These are phyloP conservation scores for Huntiella decipiens DNA, from an alignment of 2,329 filamentous ascomycete species.

Conservation along the genomic window DNA sequence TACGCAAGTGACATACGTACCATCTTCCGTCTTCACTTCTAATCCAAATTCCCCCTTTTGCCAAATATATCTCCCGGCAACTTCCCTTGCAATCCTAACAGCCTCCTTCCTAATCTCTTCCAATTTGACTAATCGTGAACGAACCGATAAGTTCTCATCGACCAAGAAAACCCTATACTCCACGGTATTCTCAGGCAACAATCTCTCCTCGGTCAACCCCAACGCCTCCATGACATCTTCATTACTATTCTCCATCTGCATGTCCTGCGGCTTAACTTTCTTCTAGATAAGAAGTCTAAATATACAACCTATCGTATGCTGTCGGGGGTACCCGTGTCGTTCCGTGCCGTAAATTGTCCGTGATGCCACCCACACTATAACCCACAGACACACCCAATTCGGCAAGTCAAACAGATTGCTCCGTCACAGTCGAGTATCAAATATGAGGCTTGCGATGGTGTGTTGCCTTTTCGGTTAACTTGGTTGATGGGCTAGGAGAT, in stretches of 20 bases:
- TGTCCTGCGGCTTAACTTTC: too few relatives aligned
- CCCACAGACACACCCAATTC: too few relatives aligned
- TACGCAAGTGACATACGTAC: conserved; percentile 21
- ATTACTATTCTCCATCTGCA: neutral
- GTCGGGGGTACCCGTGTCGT: too few relatives aligned
- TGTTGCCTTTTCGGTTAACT: too few relatives aligned
- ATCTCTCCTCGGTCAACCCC: neutral
- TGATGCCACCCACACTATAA: too few relatives aligned
- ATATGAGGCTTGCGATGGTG: too few relatives aligned
- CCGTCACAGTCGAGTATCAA: too few relatives aligned
- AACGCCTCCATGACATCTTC: neutral
- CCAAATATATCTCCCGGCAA: conserved; percentile 85
- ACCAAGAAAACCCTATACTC: conserved; percentile 68
- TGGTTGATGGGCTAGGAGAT: too few relatives aligned
- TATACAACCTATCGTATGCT: too few relatives aligned
- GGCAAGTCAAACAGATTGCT: too few relatives aligned
- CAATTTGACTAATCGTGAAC: conserved; percentile 44
- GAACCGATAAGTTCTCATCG: conserved; percentile 32
- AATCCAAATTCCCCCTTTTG: conserved; percentile 70
- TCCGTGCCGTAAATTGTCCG: too few relatives aligned
- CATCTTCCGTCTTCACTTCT: conserved; percentile 38
- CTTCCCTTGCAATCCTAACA: conserved; percentile 36
- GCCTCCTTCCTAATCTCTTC: conserved; percentile 54
- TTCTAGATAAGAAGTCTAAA: too few relatives aligned
- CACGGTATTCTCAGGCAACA: conserved; percentile 62